Base-by-base conservation (phyloP, 2,329 filamentous ascomycete genomes). In the Aphanocladium album region DNA sequence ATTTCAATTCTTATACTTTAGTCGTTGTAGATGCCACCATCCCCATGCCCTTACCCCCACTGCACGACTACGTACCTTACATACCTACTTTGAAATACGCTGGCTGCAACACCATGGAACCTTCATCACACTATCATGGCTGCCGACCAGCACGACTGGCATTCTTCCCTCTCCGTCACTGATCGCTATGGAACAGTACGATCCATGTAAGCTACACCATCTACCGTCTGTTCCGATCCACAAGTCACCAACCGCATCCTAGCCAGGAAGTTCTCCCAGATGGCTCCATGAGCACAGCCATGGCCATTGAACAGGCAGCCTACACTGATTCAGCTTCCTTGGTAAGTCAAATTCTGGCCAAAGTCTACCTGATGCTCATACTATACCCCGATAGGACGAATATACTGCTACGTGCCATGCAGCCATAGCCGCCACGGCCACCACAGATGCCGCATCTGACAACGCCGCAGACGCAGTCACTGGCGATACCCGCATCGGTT, bases 271-370 rank as follows among this genome's bases (percentile, higher is more conserved):
- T 67, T 6, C 67, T 74, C 7, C 65, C 69, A 9, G 66, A 67
- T 3, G 66, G 61, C 41, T 70, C 68, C 50, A 71, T 72, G 65
- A 66, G 61, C 63, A 66, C 79, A 43, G 90, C 90, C 21, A 88
- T 88, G 68, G 72, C 80, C 51, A 75, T 86, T 45, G 92, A 96
- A 73, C 83, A 82, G 50, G 79, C 82, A 12, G 84, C 86, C 14
- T 89, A 85, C 66, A 79, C 83, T 47, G 74, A 76, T 46, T 84
- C 86, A 12, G 67, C 74, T 25, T 85, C 84, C 39, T 74, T 80
- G 68, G 89, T 89, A 79, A 69, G 78, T 68, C 45, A 58, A 9
- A 30, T 16, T 17, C 54, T 68, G 25, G 37, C 5, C 41, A 59
- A 35, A 57, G 41, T 37, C 58, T 25, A 30, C 21, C 11, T 16